Percentiles rank a stretch among this genome's conserved stretches.
phyloP scores from a whole-genome alignment of 2,329 filamentous ascomycete species.

The Escovopsis sp. region DNA sequence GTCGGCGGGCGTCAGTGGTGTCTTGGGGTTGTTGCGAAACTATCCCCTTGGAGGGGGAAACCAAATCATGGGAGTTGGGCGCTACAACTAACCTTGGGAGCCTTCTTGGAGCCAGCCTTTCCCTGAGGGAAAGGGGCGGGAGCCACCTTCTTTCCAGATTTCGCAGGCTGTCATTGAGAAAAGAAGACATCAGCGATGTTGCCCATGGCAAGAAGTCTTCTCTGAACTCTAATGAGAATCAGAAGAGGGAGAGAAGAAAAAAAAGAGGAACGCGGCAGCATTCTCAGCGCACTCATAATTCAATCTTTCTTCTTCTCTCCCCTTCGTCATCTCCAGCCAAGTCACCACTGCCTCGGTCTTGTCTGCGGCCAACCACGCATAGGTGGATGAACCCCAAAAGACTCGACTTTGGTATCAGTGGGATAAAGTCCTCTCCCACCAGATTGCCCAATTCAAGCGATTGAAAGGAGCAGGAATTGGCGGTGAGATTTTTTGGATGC shows the following conservation, averaged over 20 bases:
- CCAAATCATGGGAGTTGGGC: neutral
- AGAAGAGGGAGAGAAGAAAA: no score
- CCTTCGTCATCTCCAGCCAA: slow-evolving; percentile 44
- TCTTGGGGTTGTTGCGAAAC: neutral
- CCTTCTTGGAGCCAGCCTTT: slow-evolving; percentile 89
- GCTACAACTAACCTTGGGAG: slow-evolving; percentile 65
- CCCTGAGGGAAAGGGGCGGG: slow-evolving; percentile 90
- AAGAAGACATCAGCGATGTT: slow-evolving; percentile 90
- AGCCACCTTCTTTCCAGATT: slow-evolving; percentile 94
- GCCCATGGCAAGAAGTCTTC: slow-evolving; percentile 68
- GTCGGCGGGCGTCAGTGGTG: neutral
- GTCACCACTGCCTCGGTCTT: slow-evolving; percentile 28
- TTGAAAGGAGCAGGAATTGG: slow-evolving; percentile 15
- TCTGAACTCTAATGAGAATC: slow-evolving; percentile 83
- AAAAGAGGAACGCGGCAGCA: slow-evolving; percentile 24
- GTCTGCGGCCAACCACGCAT: no score
- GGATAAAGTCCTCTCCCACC: no score
- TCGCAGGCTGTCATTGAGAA: slow-evolving; percentile 99
- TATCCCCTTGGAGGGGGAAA: no score
- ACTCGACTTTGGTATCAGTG: no score
- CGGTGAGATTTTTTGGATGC: slow-evolving; percentile 14
- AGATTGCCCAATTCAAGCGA: slow-evolving; percentile 13
- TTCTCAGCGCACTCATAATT: slow-evolving; percentile 30
- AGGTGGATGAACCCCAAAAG: no score
- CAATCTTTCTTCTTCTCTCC: no score